A percentile compares a stretch with the other conserved stretches of the same genome.
Evolutionary conservation across 1,284 basidiomycete genomes (phyloP).

Genomic region (Boletus mariae): DNA sequence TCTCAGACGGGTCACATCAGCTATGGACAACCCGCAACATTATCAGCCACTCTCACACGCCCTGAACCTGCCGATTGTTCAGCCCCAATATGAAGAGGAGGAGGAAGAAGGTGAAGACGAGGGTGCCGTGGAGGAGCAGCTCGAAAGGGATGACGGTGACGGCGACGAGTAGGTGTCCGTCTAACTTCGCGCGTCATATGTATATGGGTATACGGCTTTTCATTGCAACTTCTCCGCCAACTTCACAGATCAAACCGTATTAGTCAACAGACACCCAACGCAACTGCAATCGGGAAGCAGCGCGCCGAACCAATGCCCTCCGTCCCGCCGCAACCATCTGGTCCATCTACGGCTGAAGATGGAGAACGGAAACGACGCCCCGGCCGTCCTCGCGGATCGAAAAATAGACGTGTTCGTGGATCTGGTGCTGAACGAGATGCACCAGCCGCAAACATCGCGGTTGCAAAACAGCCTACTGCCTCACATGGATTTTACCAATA

Average conservation of each 20-base stretch:
- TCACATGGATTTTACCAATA: constrained; percentile 31
- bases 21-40: constrained; percentile 72
- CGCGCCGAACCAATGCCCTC: constrained; percentile 17
- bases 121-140: constrained; percentile 64
- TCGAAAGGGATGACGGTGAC: constrained; percentile 43
- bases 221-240: constrained; percentile 5
- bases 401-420: constrained; percentile 54
- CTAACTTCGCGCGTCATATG: constrained; percentile 6
- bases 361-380: constrained; percentile 57
- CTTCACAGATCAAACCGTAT: constrained; percentile 24
- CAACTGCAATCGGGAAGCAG: constrained; percentile 19
- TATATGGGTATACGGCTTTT: constrained; percentile 1
- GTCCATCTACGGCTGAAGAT: constrained; percentile 24
- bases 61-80: constrained; percentile 52
- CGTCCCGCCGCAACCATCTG: constrained; percentile 18
- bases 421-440: constrained; percentile 31
- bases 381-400: constrained; percentile 71
- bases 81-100: constrained; percentile 34
- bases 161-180: constrained; percentile 29
- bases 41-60: constrained; percentile 78
- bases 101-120: constrained; percentile 61
- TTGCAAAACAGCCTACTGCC: constrained; percentile 18
- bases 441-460: constrained; percentile 13
- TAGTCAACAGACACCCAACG: constrained; percentile 16
- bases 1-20: constrained; percentile 12